Evolutionary conservation across 805 yeast species (phyloP), one percentile per base, ranked within the genome.

Genomic region (Metschnikowia baotianmanensis): DNA sequence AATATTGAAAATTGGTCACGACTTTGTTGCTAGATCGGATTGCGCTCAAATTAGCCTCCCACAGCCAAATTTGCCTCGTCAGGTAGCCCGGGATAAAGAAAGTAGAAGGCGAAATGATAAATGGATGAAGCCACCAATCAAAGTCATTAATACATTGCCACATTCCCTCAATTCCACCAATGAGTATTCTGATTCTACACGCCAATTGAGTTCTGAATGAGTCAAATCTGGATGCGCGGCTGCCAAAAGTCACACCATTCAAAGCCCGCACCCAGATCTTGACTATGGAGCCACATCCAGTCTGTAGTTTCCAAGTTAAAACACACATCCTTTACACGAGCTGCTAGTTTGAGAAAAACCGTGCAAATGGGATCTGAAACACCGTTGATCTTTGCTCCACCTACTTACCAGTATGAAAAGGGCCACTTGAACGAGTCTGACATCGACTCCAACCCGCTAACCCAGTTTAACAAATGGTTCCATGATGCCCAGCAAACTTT

Each of bases 391-490:
- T 81, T 87, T 63, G 96, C 96, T 2, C 96, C 96, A 17, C 77
- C 82, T 53, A 86, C 96, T 0, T 85, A 86, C 53, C 97, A 90
- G 61, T 90, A 90, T 63, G 82, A 82, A 43, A 83, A 85, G 57
- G 77, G 69, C 31, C 71, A 77, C 12, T 63, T 89, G 42, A 71
- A 74, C 35, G 81, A 76, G 31, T 43, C 62, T 0, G 78, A 85
- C 20, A 64, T 88, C 11, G 59, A 57, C 10, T 30, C 59, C 6
- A 77, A 78, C 48, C 97, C 97, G 17, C 77, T 87, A 15, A 67
- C 65, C 8, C 95, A 88, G 61, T 93, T 93, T 68, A 78, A 81
- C 46, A 61, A 65, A 38, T 93, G 99, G 99, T 93, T 86, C 58
- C 67, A 77, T 12, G 87, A 85, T 29, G 96, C 96, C 15, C 68